A percentile compares a stretch with the other conserved stretches of the same genome.
phyloP scores from a whole-genome alignment of 225 moss, liverwort and hornwort species.

The Polytrichum formosum region DNA sequence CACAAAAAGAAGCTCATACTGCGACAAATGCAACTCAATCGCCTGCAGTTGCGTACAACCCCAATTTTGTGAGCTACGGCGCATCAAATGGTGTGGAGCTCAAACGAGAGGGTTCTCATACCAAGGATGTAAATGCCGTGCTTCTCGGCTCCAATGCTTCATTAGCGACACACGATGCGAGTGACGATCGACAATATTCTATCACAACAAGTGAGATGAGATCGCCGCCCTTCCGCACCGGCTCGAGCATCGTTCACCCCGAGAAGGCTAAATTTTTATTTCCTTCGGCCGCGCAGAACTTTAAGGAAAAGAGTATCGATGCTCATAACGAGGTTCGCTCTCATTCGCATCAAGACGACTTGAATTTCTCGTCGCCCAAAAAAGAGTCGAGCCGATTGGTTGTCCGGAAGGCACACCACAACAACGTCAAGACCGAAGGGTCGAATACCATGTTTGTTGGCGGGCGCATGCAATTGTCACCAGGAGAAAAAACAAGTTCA shows the following conservation, averaged over 20 bases:
- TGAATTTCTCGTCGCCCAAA: constrained; percentile 5
- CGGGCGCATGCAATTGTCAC: neutral
- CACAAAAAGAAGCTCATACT: constrained; percentile 23
- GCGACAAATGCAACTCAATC: neutral
- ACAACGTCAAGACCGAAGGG: no score
- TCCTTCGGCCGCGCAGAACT: no score
- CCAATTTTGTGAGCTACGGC: no score
- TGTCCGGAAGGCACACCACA: no score
- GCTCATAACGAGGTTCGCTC: constrained; percentile 4
- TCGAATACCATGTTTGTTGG: no score
- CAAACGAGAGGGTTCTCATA: no score
- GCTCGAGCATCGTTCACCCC: neutral
- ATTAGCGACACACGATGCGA: no score
- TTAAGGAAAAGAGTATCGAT: neutral
- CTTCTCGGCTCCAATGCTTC: no score
- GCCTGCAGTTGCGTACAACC: no score
- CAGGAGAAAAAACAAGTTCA: constrained; percentile 4
- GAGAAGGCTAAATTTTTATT: constrained; percentile 4
- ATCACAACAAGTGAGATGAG: constrained; percentile 9
- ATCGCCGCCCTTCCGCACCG: neutral
- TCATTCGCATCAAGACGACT: constrained; percentile 7
- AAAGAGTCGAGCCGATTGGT: neutral
- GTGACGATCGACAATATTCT: neutral
- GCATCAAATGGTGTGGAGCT: no score
- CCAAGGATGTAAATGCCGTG: neutral